phyloP scores from a whole-genome alignment of 2,329 filamentous ascomycete species.

The Scedosporium boydii region DNA sequence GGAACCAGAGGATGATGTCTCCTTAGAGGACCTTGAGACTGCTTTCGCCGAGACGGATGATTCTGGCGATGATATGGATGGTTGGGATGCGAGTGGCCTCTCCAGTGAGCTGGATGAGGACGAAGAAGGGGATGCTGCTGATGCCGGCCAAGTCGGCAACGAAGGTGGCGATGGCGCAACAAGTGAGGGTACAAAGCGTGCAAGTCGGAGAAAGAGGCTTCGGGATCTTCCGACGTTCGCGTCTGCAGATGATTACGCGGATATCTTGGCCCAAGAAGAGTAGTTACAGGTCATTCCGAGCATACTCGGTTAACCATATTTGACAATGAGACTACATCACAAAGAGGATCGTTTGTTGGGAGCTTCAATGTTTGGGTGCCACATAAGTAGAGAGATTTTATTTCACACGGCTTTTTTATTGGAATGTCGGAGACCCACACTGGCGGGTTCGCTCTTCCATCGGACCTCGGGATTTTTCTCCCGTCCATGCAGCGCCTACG shows the following conservation, averaged over 20 bases:
- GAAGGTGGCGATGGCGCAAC: constrained; percentile 30
- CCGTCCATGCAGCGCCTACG: neutral
- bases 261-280: constrained; percentile 65
- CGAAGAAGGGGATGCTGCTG: constrained; percentile 31
- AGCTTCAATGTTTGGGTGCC: no score
- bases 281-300: neutral
- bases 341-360: no score
- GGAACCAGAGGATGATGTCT: constrained; percentile 33
- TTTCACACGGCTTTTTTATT: no score
- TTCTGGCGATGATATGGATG: constrained; percentile 35
- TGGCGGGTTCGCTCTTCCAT: neutral
- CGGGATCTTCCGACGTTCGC: constrained; percentile 90
- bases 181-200: constrained; percentile 49
- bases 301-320: neutral
- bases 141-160: constrained; percentile 30
- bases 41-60: constrained; percentile 39
- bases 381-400: no score
- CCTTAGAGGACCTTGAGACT: constrained; percentile 38
- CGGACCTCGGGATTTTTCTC: neutral
- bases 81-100: constrained; percentile 31
- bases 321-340: neutral
- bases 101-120: constrained; percentile 19
- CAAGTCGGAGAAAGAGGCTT: constrained; percentile 68
- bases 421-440: neutral
- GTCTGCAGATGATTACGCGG: constrained; percentile 86